A percentile compares a stretch with the other conserved stretches of the same genome.
Conservation (phyloP, 2,329 filamentous ascomycete species). For the Colletotrichum tropicale region DNA sequence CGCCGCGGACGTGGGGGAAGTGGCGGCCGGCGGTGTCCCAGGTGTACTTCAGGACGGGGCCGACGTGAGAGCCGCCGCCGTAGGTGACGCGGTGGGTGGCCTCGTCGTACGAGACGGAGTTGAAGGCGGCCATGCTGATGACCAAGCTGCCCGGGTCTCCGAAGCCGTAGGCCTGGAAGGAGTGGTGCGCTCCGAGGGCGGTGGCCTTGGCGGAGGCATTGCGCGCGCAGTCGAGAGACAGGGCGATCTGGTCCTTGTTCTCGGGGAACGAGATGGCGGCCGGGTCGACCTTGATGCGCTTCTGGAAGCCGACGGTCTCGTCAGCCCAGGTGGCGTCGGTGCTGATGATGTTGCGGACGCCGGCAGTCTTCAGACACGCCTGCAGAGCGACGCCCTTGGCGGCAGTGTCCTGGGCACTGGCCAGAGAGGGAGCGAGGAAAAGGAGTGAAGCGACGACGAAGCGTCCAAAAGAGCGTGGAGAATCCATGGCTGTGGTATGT, state of each 20-base stretch:
- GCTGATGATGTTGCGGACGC: conserved; percentile 19
- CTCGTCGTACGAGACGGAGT: conserved; percentile 5
- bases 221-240: conserved; percentile 19
- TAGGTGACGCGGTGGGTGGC: conserved; percentile 15
- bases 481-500: conserved; percentile 16
- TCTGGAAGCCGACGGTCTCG: conserved; percentile 18
- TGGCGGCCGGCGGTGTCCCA: conserved; percentile 21
- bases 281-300: conserved; percentile 18
- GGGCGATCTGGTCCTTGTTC: conserved; percentile 16
- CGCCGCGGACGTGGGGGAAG: conserved; percentile 21
- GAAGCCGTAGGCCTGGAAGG: conserved; percentile 20
- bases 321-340: conserved; percentile 10
- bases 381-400: conserved; percentile 12
- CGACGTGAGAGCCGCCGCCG: conserved; percentile 16
- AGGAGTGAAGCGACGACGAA: conserved; percentile 20
- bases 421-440: conserved; percentile 10
- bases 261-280: conserved; percentile 20
- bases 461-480: conserved; percentile 17
- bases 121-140: conserved; percentile 21
- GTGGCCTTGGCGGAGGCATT: conserved; percentile 15
- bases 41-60: conserved; percentile 15
- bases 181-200: conserved; percentile 17
- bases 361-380: conserved; percentile 15
- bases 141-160: conserved; percentile 17
- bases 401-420: conserved; percentile 4